phyloP scores from a whole-genome alignment of 257 asterid species.

The Primulina huaijiensis region DNA sequence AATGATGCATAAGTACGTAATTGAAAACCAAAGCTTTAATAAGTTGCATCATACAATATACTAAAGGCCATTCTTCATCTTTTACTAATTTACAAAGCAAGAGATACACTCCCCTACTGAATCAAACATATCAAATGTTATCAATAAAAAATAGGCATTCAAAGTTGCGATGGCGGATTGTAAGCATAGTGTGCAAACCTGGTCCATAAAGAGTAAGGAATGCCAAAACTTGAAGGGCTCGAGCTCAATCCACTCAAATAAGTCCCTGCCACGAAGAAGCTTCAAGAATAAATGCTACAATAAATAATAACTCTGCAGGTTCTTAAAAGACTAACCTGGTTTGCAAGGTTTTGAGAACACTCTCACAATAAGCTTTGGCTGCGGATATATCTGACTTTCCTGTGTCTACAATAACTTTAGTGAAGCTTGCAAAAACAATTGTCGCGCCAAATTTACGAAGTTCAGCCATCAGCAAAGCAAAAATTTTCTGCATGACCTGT shows the following conservation, averaged over 20 bases:
- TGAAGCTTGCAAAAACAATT: constrained; percentile 80
- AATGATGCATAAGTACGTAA: background rate
- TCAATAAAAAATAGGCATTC: background rate
- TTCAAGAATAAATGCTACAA: constrained; percentile 26
- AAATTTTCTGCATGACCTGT: constrained; percentile 93
- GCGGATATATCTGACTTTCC: constrained; percentile 85
- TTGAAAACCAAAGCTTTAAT: background rate
- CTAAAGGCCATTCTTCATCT: too few relatives aligned
- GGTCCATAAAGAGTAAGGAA: constrained; percentile 95
- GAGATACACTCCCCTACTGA: too few relatives aligned
- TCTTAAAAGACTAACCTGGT: constrained; percentile 54
- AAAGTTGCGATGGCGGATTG: background rate
- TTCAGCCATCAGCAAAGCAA: constrained; percentile 92
- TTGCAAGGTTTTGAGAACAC: constrained; percentile 73
- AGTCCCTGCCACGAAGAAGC: constrained; percentile 54
- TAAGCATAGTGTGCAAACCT: constrained; percentile 49
- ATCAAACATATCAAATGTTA: background rate
- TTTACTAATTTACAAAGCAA: too few relatives aligned
- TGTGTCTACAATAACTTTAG: constrained; percentile 77
- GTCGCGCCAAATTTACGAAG: constrained; percentile 87
- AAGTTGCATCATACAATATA: too few relatives aligned
- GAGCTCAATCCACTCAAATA: constrained; percentile 93
- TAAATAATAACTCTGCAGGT: constrained; percentile 1
- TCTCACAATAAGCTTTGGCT: constrained; percentile 93
- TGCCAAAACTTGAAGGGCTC: constrained; percentile 95